A percentile compares a stretch with the other conserved stretches of the same genome.
Evolutionary conservation across 2,329 filamentous ascomycete genomes (phyloP).

Genomic region (Erysiphe pulchra): DNA sequence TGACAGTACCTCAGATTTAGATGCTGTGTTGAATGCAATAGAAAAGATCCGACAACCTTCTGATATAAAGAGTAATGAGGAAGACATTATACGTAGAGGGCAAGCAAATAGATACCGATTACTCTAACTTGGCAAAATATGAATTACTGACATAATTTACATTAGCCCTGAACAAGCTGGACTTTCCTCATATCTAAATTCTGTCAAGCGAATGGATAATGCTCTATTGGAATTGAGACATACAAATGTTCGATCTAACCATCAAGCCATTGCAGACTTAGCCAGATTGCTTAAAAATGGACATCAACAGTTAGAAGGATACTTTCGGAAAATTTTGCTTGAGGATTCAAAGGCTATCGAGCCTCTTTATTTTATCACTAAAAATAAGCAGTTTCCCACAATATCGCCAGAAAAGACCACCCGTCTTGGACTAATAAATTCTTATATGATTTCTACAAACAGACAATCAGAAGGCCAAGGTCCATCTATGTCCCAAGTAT

Average conservation of each 20-base stretch:
- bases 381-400: constrained; percentile 61
- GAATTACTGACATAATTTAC: constrained; percentile 5
- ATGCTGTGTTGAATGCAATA: constrained; percentile 63
- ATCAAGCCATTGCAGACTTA: constrained; percentile 64
- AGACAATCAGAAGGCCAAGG: constrained; percentile 20
- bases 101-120: constrained; percentile 12
- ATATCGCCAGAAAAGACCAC: constrained; percentile 52
- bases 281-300: constrained; percentile 53
- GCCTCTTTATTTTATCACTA: constrained; percentile 78
- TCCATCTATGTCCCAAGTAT: constrained; percentile 55
- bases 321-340: constrained; percentile 55
- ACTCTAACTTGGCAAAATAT: background rate
- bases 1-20: constrained; percentile 36
- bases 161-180: constrained; percentile 53
- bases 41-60: constrained; percentile 73
- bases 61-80: constrained; percentile 76
- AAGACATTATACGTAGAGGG: constrained; percentile 70
- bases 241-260: constrained; percentile 80
- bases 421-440: constrained; percentile 55
- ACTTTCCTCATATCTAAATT: constrained; percentile 62
- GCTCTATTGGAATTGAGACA: constrained; percentile 64
- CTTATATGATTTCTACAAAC: constrained; percentile 40
- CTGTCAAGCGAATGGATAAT: constrained; percentile 67
- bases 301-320: constrained; percentile 57
- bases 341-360: constrained; percentile 65